phyloP scores from a whole-genome alignment of 1,284 basidiomycete genomes.

The Fomitopsis betulina region DNA sequence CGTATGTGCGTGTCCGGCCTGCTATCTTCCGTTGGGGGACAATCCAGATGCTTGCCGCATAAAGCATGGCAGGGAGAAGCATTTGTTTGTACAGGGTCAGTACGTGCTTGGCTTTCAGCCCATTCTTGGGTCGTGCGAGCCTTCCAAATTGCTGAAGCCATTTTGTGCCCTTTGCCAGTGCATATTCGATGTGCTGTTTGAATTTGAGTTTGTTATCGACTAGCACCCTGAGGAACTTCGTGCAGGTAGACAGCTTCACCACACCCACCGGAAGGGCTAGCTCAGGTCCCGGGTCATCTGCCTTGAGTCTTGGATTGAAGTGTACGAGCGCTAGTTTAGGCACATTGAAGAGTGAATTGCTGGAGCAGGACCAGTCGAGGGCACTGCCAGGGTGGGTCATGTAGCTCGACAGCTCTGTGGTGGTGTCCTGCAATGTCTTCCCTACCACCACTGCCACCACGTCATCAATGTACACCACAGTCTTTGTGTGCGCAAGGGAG shows the following conservation, averaged over 20 bases:
- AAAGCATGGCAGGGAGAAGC: slow-evolving; percentile 30
- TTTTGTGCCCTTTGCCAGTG: slow-evolving; percentile 26
- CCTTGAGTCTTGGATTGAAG: too few species aligned
- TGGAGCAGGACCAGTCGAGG: too few species aligned
- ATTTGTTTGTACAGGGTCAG: slow-evolving; percentile 26
- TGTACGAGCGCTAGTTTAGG: too few species aligned
- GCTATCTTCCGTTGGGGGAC: slow-evolving; percentile 16
- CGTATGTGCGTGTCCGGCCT: slow-evolving; percentile 9
- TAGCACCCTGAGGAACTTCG: too few species aligned
- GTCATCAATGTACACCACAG: slow-evolving; percentile 26
- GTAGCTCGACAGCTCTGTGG: slow-evolving; percentile 13
- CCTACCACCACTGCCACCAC: slow-evolving; percentile 13
- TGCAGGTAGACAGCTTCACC: too few species aligned
- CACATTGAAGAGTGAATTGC: too few species aligned
- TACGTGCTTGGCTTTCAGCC: slow-evolving; percentile 11
- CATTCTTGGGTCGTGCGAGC: slow-evolving; percentile 19
- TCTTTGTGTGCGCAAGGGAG: slow-evolving; percentile 10
- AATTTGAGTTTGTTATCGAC: too few species aligned
- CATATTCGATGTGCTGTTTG: slow-evolving; percentile 27
- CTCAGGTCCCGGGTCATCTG: too few species aligned
- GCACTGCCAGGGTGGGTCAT: slow-evolving; percentile 18
- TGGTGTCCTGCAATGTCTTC: slow-evolving; percentile 12
- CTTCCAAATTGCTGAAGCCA: slow-evolving; percentile 19
- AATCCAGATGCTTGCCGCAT: slow-evolving; percentile 32
- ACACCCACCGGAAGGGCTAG: too few species aligned